Percentiles rank a stretch among this genome's conserved stretches.
These are phyloP conservation scores for Chenopodium album DNA, from an alignment of 148 eudicot genomes.

Conservation along the genomic window DNA sequence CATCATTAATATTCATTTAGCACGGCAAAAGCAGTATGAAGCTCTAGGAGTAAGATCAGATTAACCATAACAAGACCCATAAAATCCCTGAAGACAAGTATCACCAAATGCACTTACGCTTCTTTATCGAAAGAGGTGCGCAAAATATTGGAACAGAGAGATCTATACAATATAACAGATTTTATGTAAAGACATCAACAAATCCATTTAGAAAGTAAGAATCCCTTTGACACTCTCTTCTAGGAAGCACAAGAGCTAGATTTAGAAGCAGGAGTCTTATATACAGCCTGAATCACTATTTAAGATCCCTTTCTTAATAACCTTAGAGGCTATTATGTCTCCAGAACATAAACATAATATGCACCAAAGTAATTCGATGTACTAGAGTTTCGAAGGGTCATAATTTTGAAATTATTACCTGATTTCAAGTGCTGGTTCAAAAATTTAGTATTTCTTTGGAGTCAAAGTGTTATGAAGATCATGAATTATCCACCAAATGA, in stretches of 20 bases:
- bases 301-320: too few relatives aligned
- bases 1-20: not conserved
- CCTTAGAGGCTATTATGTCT: not conserved
- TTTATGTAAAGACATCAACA: not conserved
- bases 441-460: not conserved
- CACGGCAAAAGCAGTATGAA: not conserved
- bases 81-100: too few relatives aligned
- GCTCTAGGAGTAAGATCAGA: not conserved
- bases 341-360: not conserved
- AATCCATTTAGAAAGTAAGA: not conserved
- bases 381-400: not conserved
- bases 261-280: not conserved
- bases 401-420: not conserved
- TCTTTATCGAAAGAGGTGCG: not conserved
- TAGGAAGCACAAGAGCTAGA: not conserved
- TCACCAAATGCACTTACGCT: not conserved
- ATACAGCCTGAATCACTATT: not conserved
- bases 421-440: not conserved
- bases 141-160: not conserved
- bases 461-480: not conserved
- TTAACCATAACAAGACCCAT: not conserved
- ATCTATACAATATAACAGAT: not conserved
- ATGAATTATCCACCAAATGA: not conserved
- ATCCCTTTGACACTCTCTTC: not conserved
- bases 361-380: not conserved